Conservation (phyloP, 2,329 filamentous ascomycete species). For the Blastomyces emzantsi region DNA sequence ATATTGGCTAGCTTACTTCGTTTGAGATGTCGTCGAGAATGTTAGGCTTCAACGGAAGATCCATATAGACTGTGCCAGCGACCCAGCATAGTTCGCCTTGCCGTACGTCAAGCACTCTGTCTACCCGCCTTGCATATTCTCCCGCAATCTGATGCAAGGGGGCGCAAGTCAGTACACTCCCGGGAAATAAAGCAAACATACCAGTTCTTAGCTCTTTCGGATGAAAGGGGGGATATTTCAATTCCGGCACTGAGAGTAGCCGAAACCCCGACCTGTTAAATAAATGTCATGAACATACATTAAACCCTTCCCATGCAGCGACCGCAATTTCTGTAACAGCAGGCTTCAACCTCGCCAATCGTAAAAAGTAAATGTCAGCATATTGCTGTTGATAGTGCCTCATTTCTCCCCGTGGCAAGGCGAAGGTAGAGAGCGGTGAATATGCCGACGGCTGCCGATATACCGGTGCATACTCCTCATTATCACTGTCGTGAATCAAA, state of each 20-base stretch:
- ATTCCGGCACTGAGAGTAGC: background rate
- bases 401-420: constrained; percentile 53
- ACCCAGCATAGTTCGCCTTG: constrained; percentile 97
- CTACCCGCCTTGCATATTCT: constrained; percentile 65
- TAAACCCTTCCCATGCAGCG: constrained; percentile 67
- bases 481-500: constrained; percentile 18
- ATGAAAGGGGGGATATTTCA: background rate
- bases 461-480: constrained; percentile 34
- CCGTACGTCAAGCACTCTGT: constrained; percentile 86
- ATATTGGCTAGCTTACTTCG: constrained; percentile 51
- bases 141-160: constrained; percentile 53
- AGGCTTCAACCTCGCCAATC: constrained; percentile 78
- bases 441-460: constrained; percentile 56
- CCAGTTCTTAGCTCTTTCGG: background rate
- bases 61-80: constrained; percentile 89
- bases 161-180: background rate
- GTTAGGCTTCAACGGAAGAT: constrained; percentile 92
- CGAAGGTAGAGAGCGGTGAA: constrained; percentile 65
- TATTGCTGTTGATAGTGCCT: constrained; percentile 88
- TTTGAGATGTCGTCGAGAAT: constrained; percentile 92
- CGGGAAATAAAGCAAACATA: background rate
- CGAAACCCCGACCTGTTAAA: background rate
- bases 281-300: constrained; percentile 33
- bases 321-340: constrained; percentile 64
- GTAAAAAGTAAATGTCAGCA: constrained; percentile 94